These are phyloP conservation scores for Sarocladiaceae sp. DNA, from an alignment of 2,329 filamentous ascomycete species.

Conservation along the genomic window DNA sequence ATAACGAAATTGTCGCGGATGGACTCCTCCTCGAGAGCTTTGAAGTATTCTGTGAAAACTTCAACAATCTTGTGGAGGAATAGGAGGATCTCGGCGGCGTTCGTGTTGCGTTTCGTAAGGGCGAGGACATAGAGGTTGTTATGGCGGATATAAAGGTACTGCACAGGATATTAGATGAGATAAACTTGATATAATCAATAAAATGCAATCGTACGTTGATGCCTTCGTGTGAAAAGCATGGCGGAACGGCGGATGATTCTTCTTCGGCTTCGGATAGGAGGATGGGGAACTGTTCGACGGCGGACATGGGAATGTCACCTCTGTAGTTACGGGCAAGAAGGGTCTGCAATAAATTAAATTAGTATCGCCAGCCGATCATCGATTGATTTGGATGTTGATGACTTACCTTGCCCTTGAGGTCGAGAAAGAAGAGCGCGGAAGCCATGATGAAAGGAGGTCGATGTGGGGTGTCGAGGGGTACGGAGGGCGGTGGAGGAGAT, in stretches of 20 bases:
- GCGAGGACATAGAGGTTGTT: constrained; percentile 98
- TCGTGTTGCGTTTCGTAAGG: constrained; percentile 96
- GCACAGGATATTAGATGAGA: neutral
- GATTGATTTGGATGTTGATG: neutral
- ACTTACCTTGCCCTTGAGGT: constrained; percentile 95
- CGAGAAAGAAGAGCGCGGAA: constrained; percentile 95
- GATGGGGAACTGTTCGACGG: constrained; percentile 94
- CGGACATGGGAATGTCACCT: constrained; percentile 98
- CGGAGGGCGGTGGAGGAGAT: constrained; percentile 12
- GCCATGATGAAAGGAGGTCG: constrained; percentile 60
- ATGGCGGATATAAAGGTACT: constrained; percentile 99
- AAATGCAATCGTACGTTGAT: constrained; percentile 79
- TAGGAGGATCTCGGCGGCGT: constrained; percentile 95
- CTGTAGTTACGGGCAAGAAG: constrained; percentile 97
- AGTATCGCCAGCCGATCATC: neutral
- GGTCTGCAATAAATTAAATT: constrained; percentile 55
- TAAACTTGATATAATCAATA: constrained; percentile 17
- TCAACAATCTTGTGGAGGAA: constrained; percentile 98
- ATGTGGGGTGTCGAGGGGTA: constrained; percentile 15
- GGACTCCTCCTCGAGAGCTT: constrained; percentile 95
- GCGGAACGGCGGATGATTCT: constrained; percentile 93
- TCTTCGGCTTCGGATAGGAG: constrained; percentile 97
- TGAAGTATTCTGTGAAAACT: constrained; percentile 99
- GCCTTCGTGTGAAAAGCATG: constrained; percentile 96
- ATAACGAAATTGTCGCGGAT: constrained; percentile 99